phyloP scores from a whole-genome alignment of 768 basidiomycete genomes.

The Baorangia bicolor region DNA sequence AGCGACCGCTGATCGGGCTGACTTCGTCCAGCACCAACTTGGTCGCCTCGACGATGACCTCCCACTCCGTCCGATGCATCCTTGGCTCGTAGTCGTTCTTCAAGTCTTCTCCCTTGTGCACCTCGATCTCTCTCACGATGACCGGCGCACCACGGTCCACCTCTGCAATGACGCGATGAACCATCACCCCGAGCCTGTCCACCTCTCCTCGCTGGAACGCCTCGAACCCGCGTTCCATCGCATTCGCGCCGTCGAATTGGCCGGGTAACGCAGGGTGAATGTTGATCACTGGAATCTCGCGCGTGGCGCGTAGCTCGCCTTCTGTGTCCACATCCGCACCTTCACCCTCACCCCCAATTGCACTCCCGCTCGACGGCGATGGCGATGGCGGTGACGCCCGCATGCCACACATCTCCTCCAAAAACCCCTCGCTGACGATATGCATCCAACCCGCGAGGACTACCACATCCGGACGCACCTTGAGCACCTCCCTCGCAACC shows the following conservation, averaged over 20 bases:
- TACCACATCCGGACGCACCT: slow-evolving; percentile 73
- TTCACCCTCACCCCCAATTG: background rate
- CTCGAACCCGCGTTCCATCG: slow-evolving; percentile 85
- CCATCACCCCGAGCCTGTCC: slow-evolving; percentile 80
- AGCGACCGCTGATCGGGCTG: slow-evolving; percentile 20
- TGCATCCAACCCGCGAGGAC: slow-evolving; percentile 99
- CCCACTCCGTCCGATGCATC: slow-evolving; percentile 84
- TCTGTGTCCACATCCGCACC: slow-evolving; percentile 31
- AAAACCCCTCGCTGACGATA: slow-evolving; percentile 79
- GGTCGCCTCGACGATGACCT: slow-evolving; percentile 86
- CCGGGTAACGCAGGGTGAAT: slow-evolving; percentile 95
- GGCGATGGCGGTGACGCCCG: slow-evolving; percentile 29
- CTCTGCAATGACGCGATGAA: slow-evolving; percentile 89
- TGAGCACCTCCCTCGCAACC: slow-evolving; percentile 66
- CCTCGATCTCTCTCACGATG: slow-evolving; percentile 74
- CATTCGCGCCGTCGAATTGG: slow-evolving; percentile 93
- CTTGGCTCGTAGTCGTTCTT: slow-evolving; percentile 64
- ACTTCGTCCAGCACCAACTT: slow-evolving; percentile 62
- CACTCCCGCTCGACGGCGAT: background rate
- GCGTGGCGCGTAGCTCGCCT: slow-evolving; percentile 20
- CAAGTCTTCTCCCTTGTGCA: slow-evolving; percentile 70
- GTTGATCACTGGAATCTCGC: slow-evolving; percentile 82
- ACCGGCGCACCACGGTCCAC: slow-evolving; percentile 92
- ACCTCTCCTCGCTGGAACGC: slow-evolving; percentile 86
- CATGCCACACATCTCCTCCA: slow-evolving; percentile 55